phyloP scores from a whole-genome alignment of 1,284 basidiomycete species.

The Marasmius oreades region DNA sequence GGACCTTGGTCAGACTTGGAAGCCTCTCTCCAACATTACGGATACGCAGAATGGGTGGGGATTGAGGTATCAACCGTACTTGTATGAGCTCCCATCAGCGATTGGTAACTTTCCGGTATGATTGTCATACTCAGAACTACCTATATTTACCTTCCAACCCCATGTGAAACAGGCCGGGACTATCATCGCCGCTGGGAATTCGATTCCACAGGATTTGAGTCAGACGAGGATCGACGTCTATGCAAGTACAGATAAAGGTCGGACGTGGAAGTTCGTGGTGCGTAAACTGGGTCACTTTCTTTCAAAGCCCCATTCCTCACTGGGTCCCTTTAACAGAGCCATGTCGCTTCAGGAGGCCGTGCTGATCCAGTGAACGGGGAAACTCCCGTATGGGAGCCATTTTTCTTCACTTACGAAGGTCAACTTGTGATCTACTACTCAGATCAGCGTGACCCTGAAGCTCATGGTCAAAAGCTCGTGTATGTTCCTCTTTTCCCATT shows the following conservation, averaged over 20 bases:
- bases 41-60: conserved; percentile 25
- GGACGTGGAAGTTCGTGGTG: conserved; percentile 17
- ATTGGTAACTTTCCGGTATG: conserved; percentile 23
- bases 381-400: conserved; percentile 33
- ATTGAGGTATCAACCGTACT: conserved; percentile 29
- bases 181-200: conserved; percentile 26
- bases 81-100: conserved; percentile 23
- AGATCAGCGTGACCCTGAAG: conserved; percentile 29
- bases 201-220: conserved; percentile 22
- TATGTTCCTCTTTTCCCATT: conserved; percentile 24
- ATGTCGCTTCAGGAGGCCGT: conserved; percentile 22
- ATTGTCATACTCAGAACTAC: conserved; percentile 22
- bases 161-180: conserved; percentile 26
- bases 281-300: conserved; percentile 20
- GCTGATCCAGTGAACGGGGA: conserved; percentile 22
- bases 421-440: conserved; percentile 33
- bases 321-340: conserved; percentile 7
- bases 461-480: conserved; percentile 31
- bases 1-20: conserved; percentile 17
- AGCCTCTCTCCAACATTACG: conserved; percentile 17
- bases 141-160: background rate
- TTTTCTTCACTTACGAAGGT: conserved; percentile 27
- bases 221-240: conserved; percentile 33
- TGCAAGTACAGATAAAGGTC: conserved; percentile 25
- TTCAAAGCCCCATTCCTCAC: conserved; percentile 3